Evolutionary conservation across 441 rosid species (phyloP), one percentile per base, ranked within the genome.

Genomic region (Macaranga tanarius): DNA sequence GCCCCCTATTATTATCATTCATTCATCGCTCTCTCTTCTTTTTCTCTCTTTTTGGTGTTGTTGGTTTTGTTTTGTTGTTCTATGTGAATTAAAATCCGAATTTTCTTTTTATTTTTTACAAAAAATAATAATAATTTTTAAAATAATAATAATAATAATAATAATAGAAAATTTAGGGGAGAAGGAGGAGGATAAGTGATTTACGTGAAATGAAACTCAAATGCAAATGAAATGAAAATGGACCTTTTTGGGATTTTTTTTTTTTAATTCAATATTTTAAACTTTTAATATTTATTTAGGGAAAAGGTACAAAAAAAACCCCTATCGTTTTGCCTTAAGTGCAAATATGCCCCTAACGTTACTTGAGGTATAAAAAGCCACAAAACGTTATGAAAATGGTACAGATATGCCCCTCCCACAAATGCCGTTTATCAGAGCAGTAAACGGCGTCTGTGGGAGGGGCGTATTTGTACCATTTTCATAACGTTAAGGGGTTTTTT

Each of bases 141-240:
- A 48, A 54, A 11, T 65, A 60, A 9, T 7, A 22, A 42, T 25
- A 55, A 45, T 4, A 23, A 25, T 4, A 44, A 52, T 52, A 23
- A 34, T 60, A 51, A 17, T 34, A n/a, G 40, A 48, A 25, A 42
- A 45, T 48, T 26, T 12, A 7, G 45, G 45, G 60, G 20, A 54
- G 61, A 64, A 4, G 22, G 26, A 19, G 28, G 26, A 7, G 20
- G 17, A 20, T 4, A 31, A 2, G 38, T 31, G 38, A 31, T 4
- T 31, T 31, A 25, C 26, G 40, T 56, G 69, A 82, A 82, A 85
- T 85, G 86, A 80, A 81, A 81, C 67, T 78, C 79, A 81, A 81
- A 85, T 86, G 84, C 87, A 78, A 75, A 78, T 83, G 85, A 73
- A 73, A 83, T 74, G 61, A 22, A 20, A 50, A 50, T 50, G 13